Percentiles rank a stretch among this genome's conserved stretches.
phyloP scores from a whole-genome alignment of 2,329 filamentous ascomycete genomes.

The Thielaviopsis ethacetica region DNA sequence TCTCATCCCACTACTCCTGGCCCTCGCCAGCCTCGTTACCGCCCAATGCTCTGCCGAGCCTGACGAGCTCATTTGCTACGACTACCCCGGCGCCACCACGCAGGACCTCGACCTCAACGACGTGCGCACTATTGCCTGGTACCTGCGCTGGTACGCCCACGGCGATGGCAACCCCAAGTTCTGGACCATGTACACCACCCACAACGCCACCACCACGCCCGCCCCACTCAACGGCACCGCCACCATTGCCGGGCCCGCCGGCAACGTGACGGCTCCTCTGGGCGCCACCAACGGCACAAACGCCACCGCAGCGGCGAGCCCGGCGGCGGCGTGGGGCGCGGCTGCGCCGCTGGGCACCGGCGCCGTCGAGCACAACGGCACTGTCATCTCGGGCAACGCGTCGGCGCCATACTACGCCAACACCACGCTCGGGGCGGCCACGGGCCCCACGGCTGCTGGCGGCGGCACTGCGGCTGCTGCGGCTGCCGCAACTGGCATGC shows the following conservation, averaged over 20 bases:
- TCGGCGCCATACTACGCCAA: background rate
- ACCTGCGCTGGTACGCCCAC: slow-evolving; percentile 11
- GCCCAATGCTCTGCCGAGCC: slow-evolving; percentile 5
- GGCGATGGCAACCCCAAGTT: slow-evolving; percentile 8
- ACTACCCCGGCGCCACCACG: slow-evolving; percentile 9
- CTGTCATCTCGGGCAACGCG: background rate
- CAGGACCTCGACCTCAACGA: slow-evolving; percentile 9
- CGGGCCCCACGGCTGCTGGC: background rate
- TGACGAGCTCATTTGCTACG: slow-evolving; percentile 9
- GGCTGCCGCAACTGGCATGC: background rate
- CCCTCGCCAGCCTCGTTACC: background rate
- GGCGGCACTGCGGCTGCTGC: background rate
- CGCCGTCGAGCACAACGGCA: background rate
- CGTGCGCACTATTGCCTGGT: slow-evolving; percentile 11
- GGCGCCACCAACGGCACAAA: background rate
- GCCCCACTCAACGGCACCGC: slow-evolving; percentile 5
- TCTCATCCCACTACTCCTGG: background rate
- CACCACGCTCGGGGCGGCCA: background rate
- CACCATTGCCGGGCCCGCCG: background rate
- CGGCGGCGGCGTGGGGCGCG: background rate
- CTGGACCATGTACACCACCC: slow-evolving; percentile 10
- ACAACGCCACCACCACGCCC: slow-evolving; percentile 8
- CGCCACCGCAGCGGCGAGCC: background rate
- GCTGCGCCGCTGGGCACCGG: background rate
- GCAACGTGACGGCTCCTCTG: background rate